Evolutionary conservation across 495 filamentous ascomycete species (phyloP).

Genomic region (Aspergillus steynii): DNA sequence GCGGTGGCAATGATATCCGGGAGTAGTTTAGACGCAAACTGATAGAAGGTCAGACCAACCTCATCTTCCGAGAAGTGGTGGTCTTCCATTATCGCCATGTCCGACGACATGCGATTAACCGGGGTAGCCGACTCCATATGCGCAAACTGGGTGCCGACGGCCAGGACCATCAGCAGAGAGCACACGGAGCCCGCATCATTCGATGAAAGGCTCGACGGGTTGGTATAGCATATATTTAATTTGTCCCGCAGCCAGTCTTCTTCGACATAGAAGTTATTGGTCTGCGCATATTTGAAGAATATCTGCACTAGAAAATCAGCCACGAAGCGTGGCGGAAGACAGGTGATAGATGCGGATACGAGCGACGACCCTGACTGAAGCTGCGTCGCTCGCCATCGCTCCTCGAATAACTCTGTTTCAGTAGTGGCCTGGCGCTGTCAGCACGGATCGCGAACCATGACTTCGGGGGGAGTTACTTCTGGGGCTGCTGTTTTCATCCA

Average conservation of each 20-base stretch:
- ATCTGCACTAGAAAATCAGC: conserved; percentile 52
- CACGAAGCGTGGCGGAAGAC: conserved; percentile 52
- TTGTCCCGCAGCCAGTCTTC: conserved; percentile 50
- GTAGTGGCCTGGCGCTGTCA: conserved; percentile 34
- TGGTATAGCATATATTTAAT: conserved; percentile 45
- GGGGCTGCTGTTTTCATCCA: conserved; percentile 47
- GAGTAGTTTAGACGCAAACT: conserved; percentile 49
- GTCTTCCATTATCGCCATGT: conserved; percentile 33
- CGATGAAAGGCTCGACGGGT: conserved; percentile 41
- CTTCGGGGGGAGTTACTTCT: conserved; percentile 32
- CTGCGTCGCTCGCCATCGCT: conserved; percentile 51
- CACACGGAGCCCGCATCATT: conserved; percentile 49
- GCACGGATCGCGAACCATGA: conserved; percentile 1
- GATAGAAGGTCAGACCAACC: conserved; percentile 54
- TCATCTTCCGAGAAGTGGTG: conserved; percentile 53
- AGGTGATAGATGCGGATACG: conserved; percentile 42
- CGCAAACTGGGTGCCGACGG: conserved; percentile 56
- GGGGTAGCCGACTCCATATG: conserved; percentile 51
- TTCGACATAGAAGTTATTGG: conserved; percentile 54
- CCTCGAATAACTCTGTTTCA: conserved; percentile 46
- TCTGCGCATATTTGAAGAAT: conserved; percentile 55
- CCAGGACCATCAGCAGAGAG: conserved; percentile 51
- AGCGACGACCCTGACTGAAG: conserved; percentile 46
- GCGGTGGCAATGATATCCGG: conserved; percentile 56
- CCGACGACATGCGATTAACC: conserved; percentile 36